These are phyloP conservation scores for Bonia amplexicaulis DNA, from an alignment of 176 grass and related monocot species.

Conservation along the genomic window DNA sequence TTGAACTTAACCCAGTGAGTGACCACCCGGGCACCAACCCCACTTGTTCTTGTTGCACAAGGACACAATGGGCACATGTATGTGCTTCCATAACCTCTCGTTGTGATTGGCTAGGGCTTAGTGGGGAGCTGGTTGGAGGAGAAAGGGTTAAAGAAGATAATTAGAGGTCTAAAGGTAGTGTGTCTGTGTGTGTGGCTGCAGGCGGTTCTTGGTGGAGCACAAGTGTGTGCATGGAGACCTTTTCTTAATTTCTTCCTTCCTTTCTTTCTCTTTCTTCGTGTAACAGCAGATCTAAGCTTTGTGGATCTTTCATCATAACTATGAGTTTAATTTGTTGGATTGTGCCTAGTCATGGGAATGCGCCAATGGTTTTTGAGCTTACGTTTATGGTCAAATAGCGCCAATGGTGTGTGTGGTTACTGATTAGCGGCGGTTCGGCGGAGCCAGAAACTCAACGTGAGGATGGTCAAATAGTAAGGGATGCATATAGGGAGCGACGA, in stretches of 20 bases:
- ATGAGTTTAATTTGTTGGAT: not conserved
- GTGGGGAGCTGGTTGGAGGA: slow-evolving; percentile 11
- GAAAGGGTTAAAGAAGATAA: not conserved
- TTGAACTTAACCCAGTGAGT: not conserved
- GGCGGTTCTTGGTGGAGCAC: not conserved
- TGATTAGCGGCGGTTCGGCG: not conserved
- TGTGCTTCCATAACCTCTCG: not conserved
- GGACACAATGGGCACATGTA: not conserved
- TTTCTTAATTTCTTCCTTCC: not conserved
- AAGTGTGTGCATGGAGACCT: not conserved
- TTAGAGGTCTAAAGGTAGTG: not conserved
- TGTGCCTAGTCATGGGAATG: not conserved
- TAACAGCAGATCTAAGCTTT: not conserved
- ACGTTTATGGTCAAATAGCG: too few relatives aligned
- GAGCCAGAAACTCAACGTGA: not conserved
- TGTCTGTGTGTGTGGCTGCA: slow-evolving; percentile 1
- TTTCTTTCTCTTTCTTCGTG: not conserved
- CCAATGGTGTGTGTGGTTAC: too few relatives aligned
- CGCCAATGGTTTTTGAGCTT: not conserved
- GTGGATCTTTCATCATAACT: not conserved
- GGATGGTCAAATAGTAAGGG: too few relatives aligned
- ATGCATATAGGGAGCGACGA: too few relatives aligned
- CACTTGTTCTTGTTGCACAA: not conserved
- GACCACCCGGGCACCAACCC: not conserved
- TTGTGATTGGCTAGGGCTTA: not conserved